phyloP scores from a whole-genome alignment of 1,284 basidiomycete species.

The Ceratobasidium sp. region DNA sequence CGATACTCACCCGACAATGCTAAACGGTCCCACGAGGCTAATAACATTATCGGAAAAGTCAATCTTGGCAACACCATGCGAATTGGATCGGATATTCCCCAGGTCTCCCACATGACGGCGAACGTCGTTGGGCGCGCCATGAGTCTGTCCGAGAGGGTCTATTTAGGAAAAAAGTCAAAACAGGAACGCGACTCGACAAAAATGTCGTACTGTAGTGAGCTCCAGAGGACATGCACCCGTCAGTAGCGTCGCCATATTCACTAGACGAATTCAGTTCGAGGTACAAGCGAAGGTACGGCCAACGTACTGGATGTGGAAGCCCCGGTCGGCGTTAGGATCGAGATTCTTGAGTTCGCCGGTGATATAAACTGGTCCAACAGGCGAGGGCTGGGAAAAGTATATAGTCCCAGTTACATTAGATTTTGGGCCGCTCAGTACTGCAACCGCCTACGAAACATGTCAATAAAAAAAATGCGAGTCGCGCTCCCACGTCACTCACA shows the following conservation, averaged over 20 bases:
- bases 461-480: background rate
- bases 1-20: slow-evolving; percentile 73
- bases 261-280: slow-evolving; percentile 57
- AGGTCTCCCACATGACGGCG: slow-evolving; percentile 83
- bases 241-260: slow-evolving; percentile 74
- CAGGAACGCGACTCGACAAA: background rate
- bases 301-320: slow-evolving; percentile 85
- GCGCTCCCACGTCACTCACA: background rate
- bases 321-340: slow-evolving; percentile 70
- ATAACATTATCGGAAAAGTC: slow-evolving; percentile 72
- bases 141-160: slow-evolving; percentile 72
- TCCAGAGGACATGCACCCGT: slow-evolving; percentile 79
- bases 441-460: slow-evolving; percentile 67
- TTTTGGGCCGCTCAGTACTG: slow-evolving; percentile 70
- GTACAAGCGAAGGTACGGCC: background rate
- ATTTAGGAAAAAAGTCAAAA: background rate
- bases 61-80: slow-evolving; percentile 69
- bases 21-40: slow-evolving; percentile 76
- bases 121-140: slow-evolving; percentile 72
- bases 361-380: slow-evolving; percentile 70
- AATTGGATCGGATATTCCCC: slow-evolving; percentile 78
- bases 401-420: slow-evolving; percentile 73
- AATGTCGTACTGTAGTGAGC: slow-evolving; percentile 70
- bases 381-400: slow-evolving; percentile 71
- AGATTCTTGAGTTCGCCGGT: slow-evolving; percentile 74